Percentiles rank a stretch among this genome's conserved stretches.
phyloP scores from a whole-genome alignment of 257 asterid genomes.

The Coffea eugenioides region DNA sequence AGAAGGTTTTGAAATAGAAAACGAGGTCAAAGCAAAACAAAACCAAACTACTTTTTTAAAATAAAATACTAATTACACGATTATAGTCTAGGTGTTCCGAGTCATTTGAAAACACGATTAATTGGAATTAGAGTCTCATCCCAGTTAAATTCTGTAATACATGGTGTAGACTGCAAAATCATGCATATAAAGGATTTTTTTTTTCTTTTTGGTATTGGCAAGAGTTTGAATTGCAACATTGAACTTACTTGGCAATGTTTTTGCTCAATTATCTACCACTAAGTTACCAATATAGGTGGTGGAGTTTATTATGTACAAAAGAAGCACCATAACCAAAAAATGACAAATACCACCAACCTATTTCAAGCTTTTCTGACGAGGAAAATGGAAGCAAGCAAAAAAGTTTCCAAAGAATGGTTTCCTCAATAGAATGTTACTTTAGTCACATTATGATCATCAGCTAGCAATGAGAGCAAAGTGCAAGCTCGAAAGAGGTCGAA shows the following conservation, averaged over 20 bases:
- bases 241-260: not conserved
- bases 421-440: not conserved
- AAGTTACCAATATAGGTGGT: not conserved
- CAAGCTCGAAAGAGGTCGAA: not conserved
- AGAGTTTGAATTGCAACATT: not conserved
- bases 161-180: not conserved
- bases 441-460: not conserved
- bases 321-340: not conserved
- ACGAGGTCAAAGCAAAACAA: too few relatives aligned
- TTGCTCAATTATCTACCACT: not conserved
- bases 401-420: not conserved
- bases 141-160: not conserved
- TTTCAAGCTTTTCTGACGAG: not conserved
- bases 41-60: too few relatives aligned
- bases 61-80: too few relatives aligned
- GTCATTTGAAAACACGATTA: too few relatives aligned
- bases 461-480: not conserved
- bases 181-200: too few relatives aligned
- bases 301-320: not conserved
- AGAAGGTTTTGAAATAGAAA: too few relatives aligned
- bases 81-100: too few relatives aligned
- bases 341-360: not conserved
- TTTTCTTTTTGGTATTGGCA: not conserved
- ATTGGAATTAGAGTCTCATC: not conserved
- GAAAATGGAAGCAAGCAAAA: not conserved